Evolutionary conservation across 345 rosid genomes (phyloP).

Genomic region (Aethionema arabicum): DNA sequence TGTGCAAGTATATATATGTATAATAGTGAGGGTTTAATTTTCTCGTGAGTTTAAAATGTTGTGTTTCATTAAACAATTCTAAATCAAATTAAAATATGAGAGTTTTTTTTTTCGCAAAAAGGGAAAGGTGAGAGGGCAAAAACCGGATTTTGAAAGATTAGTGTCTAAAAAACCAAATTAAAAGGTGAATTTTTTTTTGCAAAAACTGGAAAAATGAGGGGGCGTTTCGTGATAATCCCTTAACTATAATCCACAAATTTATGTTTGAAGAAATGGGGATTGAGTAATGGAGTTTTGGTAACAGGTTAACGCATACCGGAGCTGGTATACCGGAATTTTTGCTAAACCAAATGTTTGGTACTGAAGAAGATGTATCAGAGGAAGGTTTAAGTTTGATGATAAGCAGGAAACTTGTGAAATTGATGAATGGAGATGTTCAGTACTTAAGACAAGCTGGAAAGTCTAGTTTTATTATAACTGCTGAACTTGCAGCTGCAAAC

Average conservation of each 20-base stretch:
- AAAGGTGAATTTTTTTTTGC: too few species aligned
- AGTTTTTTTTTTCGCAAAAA: too few species aligned
- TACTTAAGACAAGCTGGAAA: conserved; percentile 83
- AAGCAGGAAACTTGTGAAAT: conserved; percentile 73
- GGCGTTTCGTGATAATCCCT: too few species aligned
- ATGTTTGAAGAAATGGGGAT: conserved; percentile 1
- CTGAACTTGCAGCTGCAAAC: conserved; percentile 68
- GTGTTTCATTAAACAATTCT: too few species aligned
- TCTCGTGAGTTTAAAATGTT: too few species aligned
- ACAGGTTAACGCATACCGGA: conserved; percentile 68
- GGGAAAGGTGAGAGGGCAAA: too few species aligned
- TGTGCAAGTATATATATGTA: too few species aligned
- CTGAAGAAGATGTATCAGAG: conserved; percentile 57
- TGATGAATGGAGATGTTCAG: conserved; percentile 89
- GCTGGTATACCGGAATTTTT: conserved; percentile 65
- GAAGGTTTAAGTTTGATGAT: conserved; percentile 73
- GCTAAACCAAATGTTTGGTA: conserved; percentile 78
- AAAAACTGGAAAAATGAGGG: too few species aligned
- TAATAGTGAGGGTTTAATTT: too few species aligned
- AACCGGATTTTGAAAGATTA: too few species aligned
- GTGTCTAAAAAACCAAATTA: too few species aligned
- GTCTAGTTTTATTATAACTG: conserved; percentile 59
- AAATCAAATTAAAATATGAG: too few species aligned
- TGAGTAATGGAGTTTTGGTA: conserved; percentile 22
- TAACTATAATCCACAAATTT: conserved; percentile 8